A percentile compares a stretch with the other conserved stretches of the same genome.
Evolutionary conservation across 2,329 filamentous ascomycete species (phyloP).

Genomic region (Penicillium sp.): DNA sequence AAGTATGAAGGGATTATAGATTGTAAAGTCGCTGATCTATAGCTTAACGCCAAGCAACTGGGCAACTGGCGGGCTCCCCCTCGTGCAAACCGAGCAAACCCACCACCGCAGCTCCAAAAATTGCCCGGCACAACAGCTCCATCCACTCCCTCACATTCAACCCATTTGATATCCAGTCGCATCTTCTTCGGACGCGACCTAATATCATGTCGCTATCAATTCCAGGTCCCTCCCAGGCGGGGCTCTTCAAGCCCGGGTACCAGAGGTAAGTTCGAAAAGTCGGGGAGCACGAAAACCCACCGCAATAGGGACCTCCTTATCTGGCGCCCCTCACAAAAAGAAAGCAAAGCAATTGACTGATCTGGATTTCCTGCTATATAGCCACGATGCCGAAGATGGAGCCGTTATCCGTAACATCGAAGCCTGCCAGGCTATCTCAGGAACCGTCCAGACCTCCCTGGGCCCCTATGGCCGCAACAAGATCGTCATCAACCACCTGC

Average conservation of each 20-base stretch:
- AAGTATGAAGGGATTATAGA: not conserved
- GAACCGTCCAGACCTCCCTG: conserved; percentile 93
- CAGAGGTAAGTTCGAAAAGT: conserved; percentile 66
- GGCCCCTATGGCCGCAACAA: conserved; percentile 98
- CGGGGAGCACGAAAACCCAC: conserved; percentile 6
- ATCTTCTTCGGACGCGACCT: conserved; percentile 23
- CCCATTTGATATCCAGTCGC: conserved; percentile 19
- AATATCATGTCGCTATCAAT: conserved; percentile 83
- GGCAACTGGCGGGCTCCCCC: conserved; percentile 30
- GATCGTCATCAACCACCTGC: conserved; percentile 98
- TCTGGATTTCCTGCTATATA: conserved; percentile 40
- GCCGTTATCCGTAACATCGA: conserved; percentile 98
- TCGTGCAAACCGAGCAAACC: conserved; percentile 42
- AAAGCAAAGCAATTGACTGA: conserved; percentile 14
- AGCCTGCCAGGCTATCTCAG: conserved; percentile 91
- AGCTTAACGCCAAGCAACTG: conserved; percentile 9
- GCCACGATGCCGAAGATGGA: conserved; percentile 98
- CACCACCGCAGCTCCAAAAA: conserved; percentile 37
- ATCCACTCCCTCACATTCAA: conserved; percentile 12
- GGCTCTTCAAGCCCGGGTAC: conserved; percentile 94
- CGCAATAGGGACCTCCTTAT: conserved; percentile 19
- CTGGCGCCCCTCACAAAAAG: conserved; percentile 19
- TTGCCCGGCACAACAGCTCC: conserved; percentile 34
- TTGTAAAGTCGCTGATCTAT: not conserved
- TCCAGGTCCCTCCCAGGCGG: conserved; percentile 86